phyloP scores from a whole-genome alignment of 164 flowering plant species.

The Dillenia suffruticosa region DNA sequence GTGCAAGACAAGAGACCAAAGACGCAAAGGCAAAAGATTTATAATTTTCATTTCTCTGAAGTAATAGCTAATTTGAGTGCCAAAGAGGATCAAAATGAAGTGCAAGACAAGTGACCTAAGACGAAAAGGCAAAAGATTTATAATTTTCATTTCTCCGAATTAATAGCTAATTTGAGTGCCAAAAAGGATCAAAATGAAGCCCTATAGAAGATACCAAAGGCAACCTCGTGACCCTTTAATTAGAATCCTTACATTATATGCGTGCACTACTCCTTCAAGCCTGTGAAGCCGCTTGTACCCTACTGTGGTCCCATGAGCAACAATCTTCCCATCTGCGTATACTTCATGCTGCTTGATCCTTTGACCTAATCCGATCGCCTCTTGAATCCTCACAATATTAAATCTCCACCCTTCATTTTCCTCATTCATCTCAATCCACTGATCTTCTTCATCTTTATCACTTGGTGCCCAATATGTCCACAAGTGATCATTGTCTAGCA shows the following conservation, averaged over 20 bases:
- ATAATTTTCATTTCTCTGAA: too few species aligned
- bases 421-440: conserved; percentile 67
- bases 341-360: conserved; percentile 63
- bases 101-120: conserved; percentile 74
- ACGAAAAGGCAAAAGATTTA: conserved; percentile 8
- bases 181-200: conserved; percentile 72
- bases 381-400: conserved; percentile 87
- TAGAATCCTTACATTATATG: conserved; percentile 38
- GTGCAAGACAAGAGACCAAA: conserved; percentile 68
- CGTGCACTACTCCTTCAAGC: conserved; percentile 50
- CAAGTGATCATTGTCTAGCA: conserved; percentile 62
- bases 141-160: too few species aligned
- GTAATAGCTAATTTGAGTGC: conserved; percentile 23
- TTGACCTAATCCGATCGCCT: conserved; percentile 90
- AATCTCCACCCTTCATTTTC: conserved; percentile 37
- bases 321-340: conserved; percentile 48
- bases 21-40: conserved; percentile 20
- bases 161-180: conserved; percentile 28
- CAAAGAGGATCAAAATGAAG: conserved; percentile 76
- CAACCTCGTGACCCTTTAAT: conserved; percentile 37
- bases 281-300: conserved; percentile 93
- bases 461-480: conserved; percentile 93
- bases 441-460: conserved; percentile 24
- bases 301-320: conserved; percentile 63
- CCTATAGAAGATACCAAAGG: conserved; percentile 83